phyloP scores from a whole-genome alignment of 352 stramenopile genomes.

The Thraustochytrium sp. region DNA sequence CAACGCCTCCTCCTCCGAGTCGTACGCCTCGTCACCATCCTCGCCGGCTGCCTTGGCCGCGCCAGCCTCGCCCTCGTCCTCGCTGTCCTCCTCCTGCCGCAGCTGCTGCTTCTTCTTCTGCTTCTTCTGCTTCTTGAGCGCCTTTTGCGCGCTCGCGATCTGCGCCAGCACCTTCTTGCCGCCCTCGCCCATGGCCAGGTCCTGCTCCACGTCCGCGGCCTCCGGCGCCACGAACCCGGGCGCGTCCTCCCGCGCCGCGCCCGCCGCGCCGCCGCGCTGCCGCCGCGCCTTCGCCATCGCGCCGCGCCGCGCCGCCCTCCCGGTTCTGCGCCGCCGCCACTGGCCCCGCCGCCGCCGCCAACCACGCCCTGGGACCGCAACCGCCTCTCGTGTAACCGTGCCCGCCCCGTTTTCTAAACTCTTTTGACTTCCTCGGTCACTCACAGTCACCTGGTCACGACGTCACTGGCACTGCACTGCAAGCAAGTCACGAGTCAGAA shows the following conservation, averaged over 20 bases:
- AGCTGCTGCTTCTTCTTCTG: not conserved
- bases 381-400: not conserved
- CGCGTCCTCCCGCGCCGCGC: not conserved
- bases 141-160: not conserved
- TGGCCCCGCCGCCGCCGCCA: not conserved
- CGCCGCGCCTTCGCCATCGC: not conserved
- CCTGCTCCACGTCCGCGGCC: conserved; percentile 15
- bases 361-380: not conserved
- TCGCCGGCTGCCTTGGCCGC: not conserved
- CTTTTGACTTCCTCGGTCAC: too few relatives aligned
- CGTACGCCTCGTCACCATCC: not conserved
- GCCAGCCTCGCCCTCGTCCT: not conserved
- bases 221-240: not conserved
- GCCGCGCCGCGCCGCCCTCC: not conserved
- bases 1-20: conserved; percentile 31
- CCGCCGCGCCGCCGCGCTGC: not conserved
- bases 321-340: not conserved
- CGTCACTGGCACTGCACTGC: too few relatives aligned
- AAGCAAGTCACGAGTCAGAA: too few relatives aligned
- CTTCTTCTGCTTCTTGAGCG: conserved; percentile 13
- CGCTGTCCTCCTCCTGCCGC: not conserved
- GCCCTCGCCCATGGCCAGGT: not conserved
- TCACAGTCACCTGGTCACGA: too few relatives aligned
- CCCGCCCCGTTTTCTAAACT: too few relatives aligned
- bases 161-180: not conserved